phyloP scores from a whole-genome alignment of 1,139 yeast genomes.

The Kodamaea suecica region DNA sequence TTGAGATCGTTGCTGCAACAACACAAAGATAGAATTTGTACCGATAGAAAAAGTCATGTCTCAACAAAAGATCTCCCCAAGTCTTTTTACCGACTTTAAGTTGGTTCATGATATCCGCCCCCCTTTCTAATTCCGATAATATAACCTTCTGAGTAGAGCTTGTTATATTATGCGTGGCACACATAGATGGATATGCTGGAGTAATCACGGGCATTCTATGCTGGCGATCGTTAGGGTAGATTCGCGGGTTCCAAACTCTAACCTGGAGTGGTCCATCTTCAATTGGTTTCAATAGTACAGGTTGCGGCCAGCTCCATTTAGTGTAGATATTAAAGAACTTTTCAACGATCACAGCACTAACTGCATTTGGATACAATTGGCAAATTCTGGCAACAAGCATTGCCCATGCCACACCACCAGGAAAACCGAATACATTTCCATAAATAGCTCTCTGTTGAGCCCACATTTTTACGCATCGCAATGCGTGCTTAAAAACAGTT shows the following conservation, averaged over 20 bases:
- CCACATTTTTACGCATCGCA: conserved; percentile 93
- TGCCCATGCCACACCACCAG: conserved; percentile 99
- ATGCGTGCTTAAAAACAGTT: conserved; percentile 86
- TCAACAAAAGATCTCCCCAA: conserved; percentile 75
- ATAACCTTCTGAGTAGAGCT: conserved; percentile 82
- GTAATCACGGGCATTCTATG: conserved; percentile 99
- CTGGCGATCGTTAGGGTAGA: conserved; percentile 81
- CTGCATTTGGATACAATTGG: conserved; percentile 94
- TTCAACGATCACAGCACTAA: conserved; percentile 83
- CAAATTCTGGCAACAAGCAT: conserved; percentile 97
- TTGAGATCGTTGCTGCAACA: conserved; percentile 69
- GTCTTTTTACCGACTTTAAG: conserved; percentile 58
- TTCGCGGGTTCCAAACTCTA: conserved; percentile 92
- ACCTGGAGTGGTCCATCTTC: conserved; percentile 98
- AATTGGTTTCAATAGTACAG: conserved; percentile 83
- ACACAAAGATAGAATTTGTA: conserved; percentile 86
- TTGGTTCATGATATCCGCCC: conserved; percentile 66
- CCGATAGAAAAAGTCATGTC: conserved; percentile 75
- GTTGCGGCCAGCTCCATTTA: conserved; percentile 99
- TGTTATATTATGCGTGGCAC: conserved; percentile 96
- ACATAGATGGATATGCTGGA: conserved; percentile 99
- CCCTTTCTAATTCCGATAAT: conserved; percentile 70
- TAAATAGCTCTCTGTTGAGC: conserved; percentile 93
- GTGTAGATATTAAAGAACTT: conserved; percentile 83
- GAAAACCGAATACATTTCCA: conserved; percentile 93